These are phyloP conservation scores for Isoetes taiwanensis DNA, from an alignment of 75 land plant genomes.

Conservation along the genomic window DNA sequence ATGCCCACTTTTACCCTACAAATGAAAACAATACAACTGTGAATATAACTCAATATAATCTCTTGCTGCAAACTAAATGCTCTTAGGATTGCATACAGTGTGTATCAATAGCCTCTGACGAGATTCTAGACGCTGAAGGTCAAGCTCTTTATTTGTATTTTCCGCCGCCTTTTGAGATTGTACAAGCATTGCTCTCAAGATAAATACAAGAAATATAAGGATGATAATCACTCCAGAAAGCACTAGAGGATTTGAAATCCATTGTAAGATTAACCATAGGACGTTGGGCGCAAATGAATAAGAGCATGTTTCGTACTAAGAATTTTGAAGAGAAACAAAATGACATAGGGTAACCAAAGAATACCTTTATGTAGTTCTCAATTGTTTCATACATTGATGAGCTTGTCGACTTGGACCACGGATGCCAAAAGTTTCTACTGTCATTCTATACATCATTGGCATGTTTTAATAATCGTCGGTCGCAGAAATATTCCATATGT, in stretches of 20 bases:
- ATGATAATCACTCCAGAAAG: slow-evolving; percentile 9
- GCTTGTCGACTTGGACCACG: slow-evolving; percentile 18
- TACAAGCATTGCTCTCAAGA: slow-evolving; percentile 12
- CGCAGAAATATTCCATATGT: slow-evolving; percentile 20
- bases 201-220: slow-evolving; percentile 8
- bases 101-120: no score
- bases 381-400: slow-evolving; percentile 16
- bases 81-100: no score
- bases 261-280: background rate
- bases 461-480: slow-evolving; percentile 13
- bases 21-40: no score
- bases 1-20: no score
- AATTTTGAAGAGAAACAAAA: background rate
- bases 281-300: slow-evolving; percentile 9
- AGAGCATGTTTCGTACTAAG: background rate
- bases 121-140: no score
- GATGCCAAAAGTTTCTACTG: slow-evolving; percentile 7
- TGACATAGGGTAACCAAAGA: background rate
- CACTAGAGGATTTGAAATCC: slow-evolving; percentile 12
- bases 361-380: slow-evolving; percentile 16
- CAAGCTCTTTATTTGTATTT: no score
- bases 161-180: no score
- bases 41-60: no score
- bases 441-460: slow-evolving; percentile 5
- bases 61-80: no score